A percentile compares a stretch with the other conserved stretches of the same genome.
Evolutionary conservation across 495 filamentous ascomycete species (phyloP).

Genomic region (Lasiosphaeris hirsuta): DNA sequence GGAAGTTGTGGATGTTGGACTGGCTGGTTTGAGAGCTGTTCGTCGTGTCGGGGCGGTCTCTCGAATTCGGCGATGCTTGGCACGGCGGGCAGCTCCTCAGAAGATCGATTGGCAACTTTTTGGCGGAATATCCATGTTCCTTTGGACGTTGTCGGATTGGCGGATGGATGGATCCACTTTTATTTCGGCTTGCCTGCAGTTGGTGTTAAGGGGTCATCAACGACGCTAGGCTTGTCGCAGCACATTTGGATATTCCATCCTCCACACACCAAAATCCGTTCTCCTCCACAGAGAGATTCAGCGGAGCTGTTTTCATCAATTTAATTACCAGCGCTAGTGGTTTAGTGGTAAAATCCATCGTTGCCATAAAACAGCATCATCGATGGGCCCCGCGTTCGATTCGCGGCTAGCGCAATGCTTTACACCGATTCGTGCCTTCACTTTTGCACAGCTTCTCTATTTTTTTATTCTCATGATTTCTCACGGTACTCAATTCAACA

Average conservation of each 20-base stretch:
- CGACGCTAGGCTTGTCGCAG: too few relatives aligned
- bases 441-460: too few relatives aligned
- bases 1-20: background rate
- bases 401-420: constrained; percentile 31
- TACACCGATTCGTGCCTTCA: too few relatives aligned
- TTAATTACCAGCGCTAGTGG: constrained; percentile 24
- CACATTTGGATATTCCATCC: too few relatives aligned
- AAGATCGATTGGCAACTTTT: background rate
- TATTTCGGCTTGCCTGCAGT: too few relatives aligned
- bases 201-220: too few relatives aligned
- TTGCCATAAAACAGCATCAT: constrained; percentile 42
- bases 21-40: too few relatives aligned
- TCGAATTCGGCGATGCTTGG: constrained; percentile 6
- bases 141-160: background rate
- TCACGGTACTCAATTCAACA: too few relatives aligned
- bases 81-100: background rate
- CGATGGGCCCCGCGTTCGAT: constrained; percentile 52
- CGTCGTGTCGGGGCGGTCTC: background rate
- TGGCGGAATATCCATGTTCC: constrained; percentile 9
- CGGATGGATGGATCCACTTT: background rate
- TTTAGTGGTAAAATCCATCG: constrained; percentile 55
- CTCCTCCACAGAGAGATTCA: too few relatives aligned
- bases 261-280: too few relatives aligned
- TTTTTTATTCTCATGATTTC: too few relatives aligned
- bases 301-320: too few relatives aligned